A percentile compares a stretch with the other conserved stretches of the same genome.
phyloP scores from a whole-genome alignment of 345 rosid species.

The Arabidopsis thaliana region TAIR10.1 NC_003070.9:20292001-20292500 shows the following conservation, averaged over 20 bases:
- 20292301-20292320: background rate
- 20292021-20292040: constrained; percentile 19
- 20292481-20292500: constrained; percentile 73
- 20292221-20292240: constrained; percentile 50
- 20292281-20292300: constrained; percentile 15
- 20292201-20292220: constrained; percentile 79
- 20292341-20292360: background rate
- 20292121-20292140: constrained; percentile 77
- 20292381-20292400: background rate
- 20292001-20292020: constrained; percentile 53
- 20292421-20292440: constrained; percentile 68
- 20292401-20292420: constrained; percentile 26
- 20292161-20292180: constrained; percentile 84
- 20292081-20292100: constrained; percentile 80
- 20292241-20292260: constrained; percentile 19
- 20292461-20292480: constrained; percentile 71
- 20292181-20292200: constrained; percentile 91
- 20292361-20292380: background rate
- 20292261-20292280: constrained; percentile 20
- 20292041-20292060: constrained; percentile 22
- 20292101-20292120: constrained; percentile 85
- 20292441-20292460: constrained; percentile 80
- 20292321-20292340: background rate
- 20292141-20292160: constrained; percentile 85
- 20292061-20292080: constrained; percentile 23